Evolutionary conservation across 495 filamentous ascomycete species (phyloP), one percentile per base, ranked within the genome.

Genomic region (Aspergillus nanangensis): DNA sequence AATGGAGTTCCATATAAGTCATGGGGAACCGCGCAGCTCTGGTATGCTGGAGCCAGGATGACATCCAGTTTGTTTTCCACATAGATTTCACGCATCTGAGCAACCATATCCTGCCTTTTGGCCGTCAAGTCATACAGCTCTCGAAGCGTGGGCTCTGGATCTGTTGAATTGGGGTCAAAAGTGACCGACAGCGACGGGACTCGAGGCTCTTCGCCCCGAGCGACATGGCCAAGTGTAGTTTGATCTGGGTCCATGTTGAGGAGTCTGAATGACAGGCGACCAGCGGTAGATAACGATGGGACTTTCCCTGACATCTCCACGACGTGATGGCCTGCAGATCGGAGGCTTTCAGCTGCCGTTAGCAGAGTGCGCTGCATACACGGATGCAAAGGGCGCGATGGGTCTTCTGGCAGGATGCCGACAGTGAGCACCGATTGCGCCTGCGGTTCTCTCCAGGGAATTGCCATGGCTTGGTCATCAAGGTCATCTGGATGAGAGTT

Each of bases 391-490:
- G 68, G 65, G 25, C 70, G 66, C 9, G 73, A 29, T 1, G 73
- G 70, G 45, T 84, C 79, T 38, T 69, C 72, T 9, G 66, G 53
- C 10, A 81, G 53, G 0, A 84, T 57, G 5, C 81, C 81, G 31
- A 84, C 67, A 0, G 56, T 62, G 17, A 75, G 54, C 21, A 8
- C 13, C 5, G 58, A 29, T 18, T 38, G 29, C 23, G 20, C 25
- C 9, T 4, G 18, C 4, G 38, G 23, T 14, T 45, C 35, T 5
- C 43, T 36, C 55, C 58, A 64, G 1, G 57, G 53, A 17, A 58
- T 44, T 0, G 46, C 57, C 0, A 58, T 24, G 1, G 48, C 56
- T 3, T 11, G 24, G 14, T 56, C 57, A 32, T 63, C 57, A 24
- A 48, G 23, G 14, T 60, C 47, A 5, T 54, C 52, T 0, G 52